Percentiles rank a stretch among this genome's conserved stretches.
Evolutionary conservation across 495 filamentous ascomycete genomes (phyloP).

Genomic region (Cercophora newfieldiana): DNA sequence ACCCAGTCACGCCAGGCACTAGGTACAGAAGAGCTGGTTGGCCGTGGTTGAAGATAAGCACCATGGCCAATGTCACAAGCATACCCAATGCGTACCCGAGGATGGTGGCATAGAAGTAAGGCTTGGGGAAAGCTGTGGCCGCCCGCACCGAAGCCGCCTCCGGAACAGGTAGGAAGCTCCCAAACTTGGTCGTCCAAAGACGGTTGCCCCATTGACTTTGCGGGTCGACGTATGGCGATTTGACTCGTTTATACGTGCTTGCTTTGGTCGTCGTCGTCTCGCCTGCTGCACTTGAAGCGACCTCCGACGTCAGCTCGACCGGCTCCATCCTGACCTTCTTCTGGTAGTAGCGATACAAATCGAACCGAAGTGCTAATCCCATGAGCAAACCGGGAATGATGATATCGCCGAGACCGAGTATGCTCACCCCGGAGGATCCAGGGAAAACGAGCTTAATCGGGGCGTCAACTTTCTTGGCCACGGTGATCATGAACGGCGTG

Average conservation of each 20-base stretch:
- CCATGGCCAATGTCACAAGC: slow-evolving; percentile 71
- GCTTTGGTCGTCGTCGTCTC: slow-evolving; percentile 31
- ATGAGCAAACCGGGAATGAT: slow-evolving; percentile 94
- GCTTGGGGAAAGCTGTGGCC: slow-evolving; percentile 68
- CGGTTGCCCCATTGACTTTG: slow-evolving; percentile 78
- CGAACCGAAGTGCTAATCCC: slow-evolving; percentile 82
- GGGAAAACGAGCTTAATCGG: slow-evolving; percentile 93
- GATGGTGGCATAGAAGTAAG: slow-evolving; percentile 81
- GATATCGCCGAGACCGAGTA: slow-evolving; percentile 93
- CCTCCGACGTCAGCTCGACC: slow-evolving; percentile 35
- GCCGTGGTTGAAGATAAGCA: slow-evolving; percentile 75
- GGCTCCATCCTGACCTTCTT: slow-evolving; percentile 40
- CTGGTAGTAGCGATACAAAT: slow-evolving; percentile 81
- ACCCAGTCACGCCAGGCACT: slow-evolving; percentile 77
- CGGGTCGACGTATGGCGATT: slow-evolving; percentile 58
- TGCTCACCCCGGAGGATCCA: slow-evolving; percentile 64
- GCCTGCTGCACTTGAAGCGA: slow-evolving; percentile 36
- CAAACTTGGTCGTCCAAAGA: slow-evolving; percentile 66
- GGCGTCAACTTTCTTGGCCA: slow-evolving; percentile 85
- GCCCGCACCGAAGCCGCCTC: slow-evolving; percentile 46
- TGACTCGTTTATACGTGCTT: slow-evolving; percentile 43
- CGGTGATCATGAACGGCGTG: slow-evolving; percentile 95
- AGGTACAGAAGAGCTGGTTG: slow-evolving; percentile 94
- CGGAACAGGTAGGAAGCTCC: slow-evolving; percentile 32
- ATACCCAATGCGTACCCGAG: slow-evolving; percentile 80